These are phyloP conservation scores for Penicillium nordicum DNA, from an alignment of 2,329 filamentous ascomycete species.

Conservation along the genomic window DNA sequence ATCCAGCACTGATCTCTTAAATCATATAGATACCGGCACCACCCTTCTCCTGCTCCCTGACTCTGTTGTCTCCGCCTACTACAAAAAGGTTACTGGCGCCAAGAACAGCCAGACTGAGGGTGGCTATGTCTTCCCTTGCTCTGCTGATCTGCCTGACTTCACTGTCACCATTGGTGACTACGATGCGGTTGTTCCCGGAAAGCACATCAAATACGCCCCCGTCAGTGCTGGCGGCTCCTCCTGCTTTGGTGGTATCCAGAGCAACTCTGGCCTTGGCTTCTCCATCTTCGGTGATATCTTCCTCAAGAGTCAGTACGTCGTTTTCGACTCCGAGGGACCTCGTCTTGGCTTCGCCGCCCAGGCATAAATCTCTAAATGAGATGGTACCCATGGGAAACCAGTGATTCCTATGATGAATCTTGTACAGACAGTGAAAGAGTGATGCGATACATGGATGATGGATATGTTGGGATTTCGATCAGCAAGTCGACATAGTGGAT, in stretches of 20 bases:
- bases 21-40: constrained; percentile 60
- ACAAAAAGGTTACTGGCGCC: constrained; percentile 54
- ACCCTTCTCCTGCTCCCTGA: constrained; percentile 61
- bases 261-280: constrained; percentile 54
- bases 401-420: neutral
- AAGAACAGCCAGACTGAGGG: constrained; percentile 47
- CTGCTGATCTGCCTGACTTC: constrained; percentile 52
- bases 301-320: constrained; percentile 72
- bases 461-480: neutral
- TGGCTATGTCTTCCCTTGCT: constrained; percentile 56
- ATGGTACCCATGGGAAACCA: neutral
- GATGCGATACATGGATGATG: constrained; percentile 4
- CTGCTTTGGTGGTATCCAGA: constrained; percentile 77
- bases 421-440: constrained; percentile 1
- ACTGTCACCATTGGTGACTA: constrained; percentile 50
- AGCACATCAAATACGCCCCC: constrained; percentile 55
- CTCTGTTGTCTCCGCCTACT: constrained; percentile 57
- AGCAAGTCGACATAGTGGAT: constrained; percentile 1
- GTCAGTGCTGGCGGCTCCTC: constrained; percentile 34
- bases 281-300: constrained; percentile 76
- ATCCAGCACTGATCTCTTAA: neutral
- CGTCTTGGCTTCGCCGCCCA: constrained; percentile 50
- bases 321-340: constrained; percentile 59
- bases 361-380: constrained; percentile 21
- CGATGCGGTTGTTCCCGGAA: constrained; percentile 51